Evolutionary conservation across 139 green algal species (phyloP), one percentile per base, ranked within the genome.

Genomic region (Astrephomene gubernaculifera): DNA sequence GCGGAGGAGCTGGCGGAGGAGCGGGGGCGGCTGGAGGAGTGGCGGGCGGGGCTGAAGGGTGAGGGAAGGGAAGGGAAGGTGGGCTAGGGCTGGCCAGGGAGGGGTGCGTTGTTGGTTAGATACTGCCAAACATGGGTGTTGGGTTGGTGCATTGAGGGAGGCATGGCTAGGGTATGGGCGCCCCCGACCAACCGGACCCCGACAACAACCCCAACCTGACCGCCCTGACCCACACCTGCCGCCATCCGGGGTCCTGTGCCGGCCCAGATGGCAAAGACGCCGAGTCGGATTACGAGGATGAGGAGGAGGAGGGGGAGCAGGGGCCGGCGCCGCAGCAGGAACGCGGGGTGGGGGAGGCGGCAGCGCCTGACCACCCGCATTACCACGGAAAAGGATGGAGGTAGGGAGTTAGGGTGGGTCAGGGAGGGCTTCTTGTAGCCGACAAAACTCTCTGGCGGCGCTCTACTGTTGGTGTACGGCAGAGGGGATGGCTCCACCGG

Each of bases 261-360:
- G 49, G 49, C 49, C 49, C 17, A 17, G 61, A 6, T 27, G 73
- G 19, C 52, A 44, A 33, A 54, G 81, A 44, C 82, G 91, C 60
- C 39, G 76, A 83, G 27, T 93, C 89, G 49, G 92, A 95, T 45
- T 93, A 93, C 61, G 92, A 94, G 43, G 89, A 91, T 63, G 71
- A 89, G 65, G 83, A 86, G 29, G 87, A 61, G 0, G 73, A 68
- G 67, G 57, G 29, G 61, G 68, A 7, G 70, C 19, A 33, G 35
- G 70, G 22, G 38, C 39, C 43, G 44, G 27, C 1, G 33, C 35
- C 1, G 33, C 35, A 75, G 74, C 60, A 74, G 68, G 39, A 17
- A 7, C 49, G 33, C 54, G 44, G 21, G 3, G 36, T 33, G 45
- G 60, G 63, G 33, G 22, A 74, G 12, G 0, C 39, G 44, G 3